Conservation (phyloP, 2,329 filamentous ascomycete genomes). For the Didymella pinodella region DNA sequence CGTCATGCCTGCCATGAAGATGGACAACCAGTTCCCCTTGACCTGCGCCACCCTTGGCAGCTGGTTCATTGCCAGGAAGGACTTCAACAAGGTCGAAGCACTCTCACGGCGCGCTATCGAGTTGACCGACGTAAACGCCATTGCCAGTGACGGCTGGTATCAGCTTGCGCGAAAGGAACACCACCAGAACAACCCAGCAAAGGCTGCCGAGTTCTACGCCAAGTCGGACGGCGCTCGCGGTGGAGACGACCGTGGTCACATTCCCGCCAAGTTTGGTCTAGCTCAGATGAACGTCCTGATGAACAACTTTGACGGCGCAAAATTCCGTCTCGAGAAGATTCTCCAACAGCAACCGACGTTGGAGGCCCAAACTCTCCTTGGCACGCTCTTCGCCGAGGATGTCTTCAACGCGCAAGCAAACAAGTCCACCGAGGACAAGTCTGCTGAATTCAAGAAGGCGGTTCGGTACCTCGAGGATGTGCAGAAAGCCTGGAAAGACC, state of each 20-base stretch:
- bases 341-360: conserved; percentile 82
- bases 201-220: conserved; percentile 85
- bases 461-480: conserved; percentile 84
- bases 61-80: conserved; percentile 87
- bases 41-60: conserved; percentile 89
- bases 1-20: conserved; percentile 90
- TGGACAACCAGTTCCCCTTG: conserved; percentile 88
- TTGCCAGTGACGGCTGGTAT: conserved; percentile 98
- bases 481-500: conserved; percentile 87
- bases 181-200: conserved; percentile 75
- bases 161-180: conserved; percentile 91
- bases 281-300: conserved; percentile 88
- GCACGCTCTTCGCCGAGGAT: conserved; percentile 92
- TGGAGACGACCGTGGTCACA: conserved; percentile 86
- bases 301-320: conserved; percentile 87
- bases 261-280: conserved; percentile 93
- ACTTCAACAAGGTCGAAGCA: conserved; percentile 80
- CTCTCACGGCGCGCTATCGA: conserved; percentile 94
- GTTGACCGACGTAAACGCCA: conserved; percentile 92
- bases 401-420: conserved; percentile 80
- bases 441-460: conserved; percentile 83
- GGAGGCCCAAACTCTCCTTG: conserved; percentile 91
- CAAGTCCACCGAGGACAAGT: conserved; percentile 84
- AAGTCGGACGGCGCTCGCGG: conserved; percentile 91
- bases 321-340: conserved; percentile 93